Evolutionary conservation across 2,329 filamentous ascomycete genomes (phyloP), one percentile per base, ranked within the genome.

Genomic region (Fusarium aywerte): DNA sequence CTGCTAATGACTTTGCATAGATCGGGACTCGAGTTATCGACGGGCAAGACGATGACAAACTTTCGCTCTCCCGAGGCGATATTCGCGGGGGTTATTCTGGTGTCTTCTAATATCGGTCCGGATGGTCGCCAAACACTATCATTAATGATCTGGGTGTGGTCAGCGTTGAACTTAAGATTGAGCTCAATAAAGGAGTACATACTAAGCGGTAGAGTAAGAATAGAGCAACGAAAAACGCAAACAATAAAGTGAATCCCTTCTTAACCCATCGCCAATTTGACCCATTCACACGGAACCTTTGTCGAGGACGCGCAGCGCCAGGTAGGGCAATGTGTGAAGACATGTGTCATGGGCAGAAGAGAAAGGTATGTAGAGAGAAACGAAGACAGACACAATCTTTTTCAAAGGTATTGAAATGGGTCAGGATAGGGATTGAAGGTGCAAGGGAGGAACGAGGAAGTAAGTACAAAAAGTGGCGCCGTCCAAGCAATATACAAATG

Each of bases 1-100:
- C 73, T 74, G 35, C 67, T 68, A 12, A 76, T 56, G 39, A 74
- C 71, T 54, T 76, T 76, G 62, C 74, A 76, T 13, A 76, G 70
- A 29, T 74, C 67, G 21, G 74, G 71, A 31, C 68, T 69, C n/a
- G 74, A 72, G 11, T 68, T 57, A 49, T 73, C 67, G 52, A 68
- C 69, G 16, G 71, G 71, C 5, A 73, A 47, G 21, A 73, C 55
- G 15, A 73, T 67, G 21, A 69, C 71, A 7, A 73, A 63, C n/a
- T 68, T 72, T 18, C 67, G 59, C 1, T 71, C 64, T n/a, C 69
- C 69, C 1, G 66, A 47, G 6, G 66, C 16, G 27, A 69, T 47
- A 12, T 43, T 32, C n/a, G 58, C 36, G n/a, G 65, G 25, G 2
- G 40, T 51, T 5, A 53, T 32, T 16, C 10, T 25, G 1, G 47